phyloP scores from a whole-genome alignment of 176 grass and related monocot species.

The Rhipidocladum racemiflorum region DNA sequence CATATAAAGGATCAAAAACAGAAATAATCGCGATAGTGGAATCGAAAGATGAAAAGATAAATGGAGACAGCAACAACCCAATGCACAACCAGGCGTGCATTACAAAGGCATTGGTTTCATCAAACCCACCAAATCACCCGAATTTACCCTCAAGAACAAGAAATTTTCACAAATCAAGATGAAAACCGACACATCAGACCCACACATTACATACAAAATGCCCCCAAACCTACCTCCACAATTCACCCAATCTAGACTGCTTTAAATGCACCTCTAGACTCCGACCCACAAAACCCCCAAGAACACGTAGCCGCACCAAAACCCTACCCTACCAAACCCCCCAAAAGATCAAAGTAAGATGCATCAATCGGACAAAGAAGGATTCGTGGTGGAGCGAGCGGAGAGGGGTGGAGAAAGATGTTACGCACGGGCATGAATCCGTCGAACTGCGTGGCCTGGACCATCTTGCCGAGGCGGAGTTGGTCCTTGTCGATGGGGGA shows the following conservation, averaged over 20 bases:
- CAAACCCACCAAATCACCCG: background rate
- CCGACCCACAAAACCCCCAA: background rate
- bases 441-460: constrained; percentile 84
- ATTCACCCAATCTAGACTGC: background rate
- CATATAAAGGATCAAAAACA: background rate
- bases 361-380: background rate
- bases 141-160: background rate
- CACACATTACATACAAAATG: background rate
- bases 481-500: constrained; percentile 75
- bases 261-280: background rate
- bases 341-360: background rate
- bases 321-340: constrained; percentile 26
- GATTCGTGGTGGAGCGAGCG: background rate
- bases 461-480: constrained; percentile 91
- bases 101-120: background rate
- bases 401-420: background rate
- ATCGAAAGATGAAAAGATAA: background rate
- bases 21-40: background rate
- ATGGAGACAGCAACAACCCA: background rate
- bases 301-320: constrained; percentile 6
- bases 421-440: constrained; percentile 85
- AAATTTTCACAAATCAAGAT: background rate
- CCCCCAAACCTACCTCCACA: background rate
- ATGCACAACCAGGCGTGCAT: background rate
- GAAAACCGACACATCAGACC: background rate